Evolutionary conservation across 805 yeast genomes (phyloP), one percentile per base, ranked within the genome.

Genomic region (Yarrowia porcina): DNA sequence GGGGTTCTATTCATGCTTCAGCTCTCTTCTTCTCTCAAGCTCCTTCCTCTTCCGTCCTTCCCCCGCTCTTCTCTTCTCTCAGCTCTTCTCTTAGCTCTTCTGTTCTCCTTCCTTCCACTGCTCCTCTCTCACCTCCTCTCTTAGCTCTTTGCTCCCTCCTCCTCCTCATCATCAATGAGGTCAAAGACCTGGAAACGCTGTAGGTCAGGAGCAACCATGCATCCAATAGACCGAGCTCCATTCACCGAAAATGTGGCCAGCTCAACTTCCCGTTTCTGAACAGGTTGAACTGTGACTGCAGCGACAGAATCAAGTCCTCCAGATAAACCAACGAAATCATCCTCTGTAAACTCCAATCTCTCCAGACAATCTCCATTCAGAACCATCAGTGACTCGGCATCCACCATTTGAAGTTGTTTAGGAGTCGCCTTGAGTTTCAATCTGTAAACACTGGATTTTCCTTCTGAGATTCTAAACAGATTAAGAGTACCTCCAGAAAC

Each of bases 181-280:
- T 52, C 44, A 25, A 52, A 52, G 13, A 52, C 44, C 44, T 52
- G 59, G 23, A 52, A 52, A 11, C 59, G 25, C 25, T 52, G 59
- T 9, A 52, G 15, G 17, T 52, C 59, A 7, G 59, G 59, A 17
- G 42, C 21, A 8, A 52, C 59, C 59, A 52, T 52, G 44, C 59
- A 52, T 13, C 59, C 59, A 17, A 52, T 36, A 13, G 59, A 52
- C 17, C 59, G 21, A 6, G 35, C 12, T 3, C 59, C 59, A 6
- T 52, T 52, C 18, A 52, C 44, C 2, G 59, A n/a, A 36, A 52
- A 52, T 1, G 59, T 52, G 13, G 59, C 59, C 21, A 52, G 17
- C 33, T 35, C 11, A 4, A 18, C 33, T 4, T 23, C 17, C n/a
- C 59, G 23, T 12, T 36, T 35, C 17, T 36, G 59, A 23, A 35